Base-by-base conservation (phyloP, 768 basidiomycete species). In the Boletus rubropictus region DNA sequence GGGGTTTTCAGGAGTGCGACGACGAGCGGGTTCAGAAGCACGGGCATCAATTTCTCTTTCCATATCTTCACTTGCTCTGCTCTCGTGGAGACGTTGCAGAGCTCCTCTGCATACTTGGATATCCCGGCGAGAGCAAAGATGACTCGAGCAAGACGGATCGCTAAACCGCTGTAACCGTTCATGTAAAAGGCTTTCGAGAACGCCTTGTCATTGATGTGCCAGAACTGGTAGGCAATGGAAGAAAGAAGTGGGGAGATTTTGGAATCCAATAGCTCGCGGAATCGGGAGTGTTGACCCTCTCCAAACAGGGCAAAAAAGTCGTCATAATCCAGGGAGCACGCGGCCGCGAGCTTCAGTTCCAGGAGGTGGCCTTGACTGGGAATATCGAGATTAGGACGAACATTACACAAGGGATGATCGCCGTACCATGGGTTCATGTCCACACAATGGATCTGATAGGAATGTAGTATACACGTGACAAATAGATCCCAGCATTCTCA, bases 211-310 rank as follows among this genome's bases (percentile, higher is more conserved):
- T 87, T 82, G 54, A 79, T 67, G 49, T 78, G 73, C 87, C 87
- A 89, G 68, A 86, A 87, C 49, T 84, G 81, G 65, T 85, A 87
- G 1, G 86, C 84, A 49, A 72, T 73, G 15, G 82, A 82, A 21
- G 86, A 86, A 15, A 89, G 73, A 54, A 77, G 72, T 0, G 87
- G 86, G 0, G 84, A 76, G 33, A 89, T 69, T 51, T 73, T 74
- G 43, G 68, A 68, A 53, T 83, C 81, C 39, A 89, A 71, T 4
- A 87, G 68, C 0, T 64, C 54, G 42, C 79, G 78, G 68, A 89
- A 89, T 27, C 70, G 60, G 6, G 73, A 57, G 58, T 84, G 81
- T 31, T 66, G 66, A 9, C 87, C 86, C 29, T 77, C 62, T 14
- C 86, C 87, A 53, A 88, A 89, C 51, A 89, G 59, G 18, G 74